Conservation (phyloP, 257 asterid species). For the Nicotiana sylvestris region DNA sequence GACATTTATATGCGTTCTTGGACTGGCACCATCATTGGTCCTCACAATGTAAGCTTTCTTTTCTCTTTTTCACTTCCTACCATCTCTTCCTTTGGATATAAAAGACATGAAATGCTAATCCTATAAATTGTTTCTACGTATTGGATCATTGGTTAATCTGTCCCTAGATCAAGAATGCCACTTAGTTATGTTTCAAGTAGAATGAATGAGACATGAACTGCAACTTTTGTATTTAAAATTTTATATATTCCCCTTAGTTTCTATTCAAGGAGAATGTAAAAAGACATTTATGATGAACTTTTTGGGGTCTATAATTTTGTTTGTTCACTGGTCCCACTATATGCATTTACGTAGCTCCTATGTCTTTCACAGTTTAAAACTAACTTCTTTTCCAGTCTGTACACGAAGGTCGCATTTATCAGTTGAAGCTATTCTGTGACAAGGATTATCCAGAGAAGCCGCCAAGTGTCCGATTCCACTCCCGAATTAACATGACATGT, state of each 20-base stretch:
- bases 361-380: not conserved
- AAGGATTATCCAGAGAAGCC: conserved; percentile 97
- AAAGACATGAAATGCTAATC: not conserved
- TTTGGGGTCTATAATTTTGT: too few relatives aligned
- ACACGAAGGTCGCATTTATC: conserved; percentile 88
- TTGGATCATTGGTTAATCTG: too few relatives aligned
- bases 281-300: too few relatives aligned
- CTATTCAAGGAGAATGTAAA: too few relatives aligned
- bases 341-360: not conserved
- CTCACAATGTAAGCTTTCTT: conserved; percentile 53
- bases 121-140: not conserved
- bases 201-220: too few relatives aligned
- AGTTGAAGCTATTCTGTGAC: conserved; percentile 84
- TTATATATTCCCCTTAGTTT: too few relatives aligned
- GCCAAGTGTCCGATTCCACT: conserved; percentile 78
- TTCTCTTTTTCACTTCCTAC: not conserved
- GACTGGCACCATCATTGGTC: conserved; percentile 87
- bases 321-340: too few relatives aligned
- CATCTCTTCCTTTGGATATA: not conserved
- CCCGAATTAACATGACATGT: conserved; percentile 76
- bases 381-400: conserved; percentile 51
- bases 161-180: not conserved
- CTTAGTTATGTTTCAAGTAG: not conserved
- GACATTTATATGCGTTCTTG: conserved; percentile 82
- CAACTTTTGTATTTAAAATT: too few relatives aligned